Base-by-base conservation (phyloP, 192 early-diverging fungal genomes). In the Coemansia sp. region DNA sequence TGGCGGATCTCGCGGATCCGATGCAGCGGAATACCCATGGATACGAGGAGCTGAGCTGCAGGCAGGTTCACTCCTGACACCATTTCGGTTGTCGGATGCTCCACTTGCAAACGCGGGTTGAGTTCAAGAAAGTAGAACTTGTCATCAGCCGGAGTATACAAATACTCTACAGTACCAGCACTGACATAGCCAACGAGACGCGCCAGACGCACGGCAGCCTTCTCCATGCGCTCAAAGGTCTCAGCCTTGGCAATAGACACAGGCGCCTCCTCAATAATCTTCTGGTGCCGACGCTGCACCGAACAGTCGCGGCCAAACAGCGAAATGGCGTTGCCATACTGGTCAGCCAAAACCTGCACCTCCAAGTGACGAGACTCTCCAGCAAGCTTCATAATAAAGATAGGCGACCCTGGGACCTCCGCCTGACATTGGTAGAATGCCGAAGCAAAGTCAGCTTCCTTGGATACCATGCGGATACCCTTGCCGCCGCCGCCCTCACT, bases 41-140 rank as follows among this genome's bases (percentile, higher is more conserved):
- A 93, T 45, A 99, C 91, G 74, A 95, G 95, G 53, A 99, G 85
- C 82, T 99, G 97, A 9, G 95, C 94, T 51, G 97, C 97, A 23
- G 97, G 97, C 62, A 99, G 85, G 69, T 99, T 96, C 66, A 97
- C 96, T 57, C 96, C 95, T 16, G 95, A 95, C 33, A 98, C 96
- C 90, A 99, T 99, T 74, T 99, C 96, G 6, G 96, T 97, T 8
- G 95, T 97, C 43, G 97, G 96, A 83, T 99, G 97, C 84, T 99
- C 97, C 21, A 99, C 97, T 84, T 99, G 97, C 71, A 99, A 81
- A 73, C 97, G 87, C 56, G 97, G 97, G 83, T 99, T 99, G 45
- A 99, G 84, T 83, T 99, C 97, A 38, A 99, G 78, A 81, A 99
- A 99, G 84, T 90, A 95, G 83, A 91, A 97, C 71, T 91, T 86